These are phyloP conservation scores for Neurospora tetraspora DNA, from an alignment of 495 filamentous ascomycete genomes.

Conservation along the genomic window DNA sequence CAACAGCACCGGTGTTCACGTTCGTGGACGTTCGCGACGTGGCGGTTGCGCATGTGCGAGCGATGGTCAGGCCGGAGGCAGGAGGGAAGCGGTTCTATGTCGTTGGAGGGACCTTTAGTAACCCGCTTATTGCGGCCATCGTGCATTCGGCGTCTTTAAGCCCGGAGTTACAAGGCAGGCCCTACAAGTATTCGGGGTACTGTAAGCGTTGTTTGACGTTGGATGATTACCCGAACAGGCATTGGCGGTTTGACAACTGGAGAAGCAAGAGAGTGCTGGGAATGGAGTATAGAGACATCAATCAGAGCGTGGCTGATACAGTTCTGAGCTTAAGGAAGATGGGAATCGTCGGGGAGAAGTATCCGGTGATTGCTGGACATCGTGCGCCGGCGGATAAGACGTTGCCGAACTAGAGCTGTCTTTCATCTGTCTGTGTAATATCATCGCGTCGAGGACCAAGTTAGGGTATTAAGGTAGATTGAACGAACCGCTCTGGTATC, in stretches of 20 bases:
- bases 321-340: conserved; percentile 8
- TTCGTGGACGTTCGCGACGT: conserved; percentile 42
- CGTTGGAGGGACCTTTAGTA: conserved; percentile 33
- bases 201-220: not conserved
- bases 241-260: conserved; percentile 31
- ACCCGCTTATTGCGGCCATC: conserved; percentile 25
- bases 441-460: too few relatives aligned
- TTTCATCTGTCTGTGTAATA: too few relatives aligned
- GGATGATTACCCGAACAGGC: conserved; percentile 29
- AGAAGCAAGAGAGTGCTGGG: conserved; percentile 26
- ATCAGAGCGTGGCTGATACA: conserved; percentile 30
- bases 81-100: conserved; percentile 35
- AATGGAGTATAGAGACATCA: conserved; percentile 28
- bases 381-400: too few relatives aligned
- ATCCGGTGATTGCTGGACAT: not conserved
- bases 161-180: conserved; percentile 11
- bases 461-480: too few relatives aligned
- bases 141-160: too few relatives aligned
- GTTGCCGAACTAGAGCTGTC: too few relatives aligned
- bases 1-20: conserved; percentile 35
- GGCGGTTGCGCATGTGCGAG: conserved; percentile 31
- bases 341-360: not conserved
- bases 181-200: too few relatives aligned
- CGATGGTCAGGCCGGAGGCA: conserved; percentile 28
- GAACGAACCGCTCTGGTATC: too few relatives aligned